A percentile compares a stretch with the other conserved stretches of the same genome.
phyloP scores from a whole-genome alignment of 1,284 basidiomycete genomes.

The Wolfiporia cocos region DNA sequence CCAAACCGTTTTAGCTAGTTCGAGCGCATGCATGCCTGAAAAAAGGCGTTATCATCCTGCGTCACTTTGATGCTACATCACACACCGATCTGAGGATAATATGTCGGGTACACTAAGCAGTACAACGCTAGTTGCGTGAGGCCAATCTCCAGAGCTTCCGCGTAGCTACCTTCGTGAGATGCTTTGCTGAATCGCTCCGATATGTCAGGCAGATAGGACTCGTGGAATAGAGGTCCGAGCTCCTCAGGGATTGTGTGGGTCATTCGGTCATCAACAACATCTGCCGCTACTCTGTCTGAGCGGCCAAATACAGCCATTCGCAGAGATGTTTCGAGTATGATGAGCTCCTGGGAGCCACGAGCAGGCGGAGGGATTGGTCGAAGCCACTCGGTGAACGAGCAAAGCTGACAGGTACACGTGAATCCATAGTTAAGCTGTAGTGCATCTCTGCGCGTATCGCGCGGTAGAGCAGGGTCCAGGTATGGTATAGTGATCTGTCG shows the following conservation, averaged over 20 bases:
- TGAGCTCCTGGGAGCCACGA: constrained; percentile 18
- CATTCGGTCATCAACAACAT: constrained; percentile 7
- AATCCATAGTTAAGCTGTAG: constrained; percentile 63
- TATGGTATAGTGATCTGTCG: constrained; percentile 65
- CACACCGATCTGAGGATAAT: constrained; percentile 75
- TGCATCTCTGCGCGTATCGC: constrained; percentile 51
- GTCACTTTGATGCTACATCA: constrained; percentile 6
- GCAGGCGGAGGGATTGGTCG: constrained; percentile 31
- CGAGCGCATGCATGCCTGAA: constrained; percentile 66
- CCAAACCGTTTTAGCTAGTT: constrained; percentile 71
- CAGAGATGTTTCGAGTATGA: constrained; percentile 30
- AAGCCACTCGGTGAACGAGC: constrained; percentile 33
- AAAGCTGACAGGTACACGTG: constrained; percentile 43
- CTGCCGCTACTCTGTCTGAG: constrained; percentile 7
- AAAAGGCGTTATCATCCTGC: neutral
- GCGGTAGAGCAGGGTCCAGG: constrained; percentile 61
- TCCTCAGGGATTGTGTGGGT: constrained; percentile 32
- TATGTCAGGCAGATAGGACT: constrained; percentile 50
- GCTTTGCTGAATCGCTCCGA: constrained; percentile 58
- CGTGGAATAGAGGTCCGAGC: constrained; percentile 42
- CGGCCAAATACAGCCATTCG: constrained; percentile 31
- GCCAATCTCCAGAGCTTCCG: constrained; percentile 47
- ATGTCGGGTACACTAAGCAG: constrained; percentile 56
- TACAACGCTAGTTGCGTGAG: constrained; percentile 58
- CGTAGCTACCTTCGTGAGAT: constrained; percentile 57